phyloP scores from a whole-genome alignment of 371 early-diverging fungal genomes.

The Cokeromyces recurvatus region DNA sequence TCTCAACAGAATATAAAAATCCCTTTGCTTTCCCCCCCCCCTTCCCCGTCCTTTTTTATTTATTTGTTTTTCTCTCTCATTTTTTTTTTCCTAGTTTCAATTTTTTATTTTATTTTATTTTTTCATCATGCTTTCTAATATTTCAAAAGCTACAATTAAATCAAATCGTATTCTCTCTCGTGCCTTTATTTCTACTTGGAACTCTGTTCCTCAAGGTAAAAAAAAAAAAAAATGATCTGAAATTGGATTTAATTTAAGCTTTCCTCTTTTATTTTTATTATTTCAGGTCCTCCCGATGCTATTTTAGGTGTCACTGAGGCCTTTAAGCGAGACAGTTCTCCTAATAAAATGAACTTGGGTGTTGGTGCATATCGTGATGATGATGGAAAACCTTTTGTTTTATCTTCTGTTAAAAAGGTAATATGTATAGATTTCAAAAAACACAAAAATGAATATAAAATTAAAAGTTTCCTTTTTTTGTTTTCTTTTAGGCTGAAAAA shows the following conservation, averaged over 20 bases:
- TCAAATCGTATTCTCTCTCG: constrained; percentile 41
- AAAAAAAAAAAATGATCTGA: too few relatives aligned
- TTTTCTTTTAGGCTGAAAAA: constrained; percentile 70
- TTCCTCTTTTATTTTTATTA: neutral
- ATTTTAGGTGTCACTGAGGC: constrained; percentile 97
- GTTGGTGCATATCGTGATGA: constrained; percentile 98
- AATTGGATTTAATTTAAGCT: neutral
- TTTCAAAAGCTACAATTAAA: constrained; percentile 36
- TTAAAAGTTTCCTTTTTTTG: neutral
- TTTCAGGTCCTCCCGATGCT: constrained; percentile 89
- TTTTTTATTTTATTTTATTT: too few relatives aligned
- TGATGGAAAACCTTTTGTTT: constrained; percentile 88
- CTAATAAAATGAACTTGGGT: constrained; percentile 96
- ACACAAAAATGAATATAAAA: neutral
- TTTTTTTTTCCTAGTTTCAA: too few relatives aligned
- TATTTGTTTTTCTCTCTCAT: too few relatives aligned
- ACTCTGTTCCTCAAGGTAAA: constrained; percentile 71
- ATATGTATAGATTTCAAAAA: neutral
- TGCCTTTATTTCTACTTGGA: constrained; percentile 67
- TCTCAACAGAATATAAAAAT: too few relatives aligned
- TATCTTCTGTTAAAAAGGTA: constrained; percentile 84
- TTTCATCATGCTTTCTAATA: constrained; percentile 40
- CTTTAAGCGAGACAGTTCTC: constrained; percentile 86
- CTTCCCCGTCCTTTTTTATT: too few relatives aligned
- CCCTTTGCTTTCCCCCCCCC: too few relatives aligned